A percentile compares a stretch with the other conserved stretches of the same genome.
phyloP scores from a whole-genome alignment of 169 alveolate species.

The Cryptosporidium baileyi region DNA sequence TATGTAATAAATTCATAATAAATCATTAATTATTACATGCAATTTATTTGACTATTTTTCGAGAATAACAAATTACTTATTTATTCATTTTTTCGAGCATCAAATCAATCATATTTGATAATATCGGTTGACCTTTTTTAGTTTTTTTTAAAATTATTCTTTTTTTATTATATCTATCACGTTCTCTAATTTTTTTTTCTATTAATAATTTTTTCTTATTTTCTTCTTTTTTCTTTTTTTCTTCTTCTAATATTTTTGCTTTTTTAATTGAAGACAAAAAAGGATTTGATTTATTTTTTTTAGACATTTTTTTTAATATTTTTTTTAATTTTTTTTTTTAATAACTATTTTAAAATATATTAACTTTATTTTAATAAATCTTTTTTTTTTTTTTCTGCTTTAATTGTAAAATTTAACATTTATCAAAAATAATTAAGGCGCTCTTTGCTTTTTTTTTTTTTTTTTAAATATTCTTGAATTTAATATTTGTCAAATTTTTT shows the following conservation, averaged over 20 bases:
- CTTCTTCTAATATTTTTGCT: background rate
- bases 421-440: no score
- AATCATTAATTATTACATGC: no score
- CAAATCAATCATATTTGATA: constrained; percentile 34
- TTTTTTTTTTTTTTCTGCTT: no score
- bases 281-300: constrained; percentile 28
- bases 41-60: no score
- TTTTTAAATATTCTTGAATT: no score
- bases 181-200: constrained; percentile 49
- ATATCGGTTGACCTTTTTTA: constrained; percentile 50
- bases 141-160: constrained; percentile 41
- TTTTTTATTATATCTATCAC: constrained; percentile 64
- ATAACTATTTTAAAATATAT: no score
- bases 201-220: background rate
- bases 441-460: no score
- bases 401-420: no score
- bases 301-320: background rate
- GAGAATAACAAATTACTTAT: constrained; percentile 65
- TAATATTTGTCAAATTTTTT: no score
- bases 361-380: no score
- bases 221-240: background rate
- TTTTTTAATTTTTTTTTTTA: no score
- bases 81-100: constrained; percentile 34
- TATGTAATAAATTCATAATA: no score
- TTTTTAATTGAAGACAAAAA: constrained; percentile 26